Percentiles rank a stretch among this genome's conserved stretches.
Evolutionary conservation across 306 rosid species (phyloP).

Genomic region (Senna tora): DNA sequence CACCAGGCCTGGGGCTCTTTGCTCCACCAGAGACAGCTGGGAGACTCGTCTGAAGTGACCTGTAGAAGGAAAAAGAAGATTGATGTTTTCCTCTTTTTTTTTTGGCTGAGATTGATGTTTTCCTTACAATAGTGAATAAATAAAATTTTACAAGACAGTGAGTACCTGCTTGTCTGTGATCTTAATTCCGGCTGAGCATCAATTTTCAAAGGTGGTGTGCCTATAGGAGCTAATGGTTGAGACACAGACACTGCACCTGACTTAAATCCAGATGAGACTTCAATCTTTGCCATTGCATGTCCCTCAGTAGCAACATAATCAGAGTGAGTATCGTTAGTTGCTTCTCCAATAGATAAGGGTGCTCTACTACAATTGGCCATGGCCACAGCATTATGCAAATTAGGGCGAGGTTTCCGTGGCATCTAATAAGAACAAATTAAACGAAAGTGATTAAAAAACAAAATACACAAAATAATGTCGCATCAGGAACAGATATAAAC

Average conservation of each 20-base stretch:
- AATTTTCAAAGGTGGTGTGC: slow-evolving; percentile 84
- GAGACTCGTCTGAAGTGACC: slow-evolving; percentile 61
- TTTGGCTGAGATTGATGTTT: slow-evolving; percentile 12
- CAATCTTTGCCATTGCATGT: slow-evolving; percentile 49
- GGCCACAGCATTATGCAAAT: slow-evolving; percentile 44
- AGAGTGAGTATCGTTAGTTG: slow-evolving; percentile 45
- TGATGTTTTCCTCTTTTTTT: background rate
- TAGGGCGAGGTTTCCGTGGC: slow-evolving; percentile 59
- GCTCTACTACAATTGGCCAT: slow-evolving; percentile 54
- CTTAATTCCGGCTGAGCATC: slow-evolving; percentile 67
- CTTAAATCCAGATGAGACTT: slow-evolving; percentile 69
- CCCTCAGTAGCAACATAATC: slow-evolving; percentile 61
- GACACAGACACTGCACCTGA: slow-evolving; percentile 53
- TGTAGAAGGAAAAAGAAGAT: slow-evolving; percentile 41
- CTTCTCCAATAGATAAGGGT: slow-evolving; percentile 52
- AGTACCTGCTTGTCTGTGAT: slow-evolving; percentile 70
- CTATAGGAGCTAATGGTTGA: slow-evolving; percentile 87
- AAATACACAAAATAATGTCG: slow-evolving; percentile 28
- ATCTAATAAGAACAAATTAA: slow-evolving; percentile 49
- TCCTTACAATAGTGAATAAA: background rate
- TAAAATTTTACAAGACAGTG: slow-evolving; percentile 23
- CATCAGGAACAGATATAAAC: slow-evolving; percentile 24
- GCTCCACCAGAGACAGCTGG: slow-evolving; percentile 56
- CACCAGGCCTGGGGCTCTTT: slow-evolving; percentile 53
- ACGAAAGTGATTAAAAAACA: slow-evolving; percentile 19